Conservation (phyloP, 768 basidiomycete species). For the Pleurotus tuoliensis region DNA sequence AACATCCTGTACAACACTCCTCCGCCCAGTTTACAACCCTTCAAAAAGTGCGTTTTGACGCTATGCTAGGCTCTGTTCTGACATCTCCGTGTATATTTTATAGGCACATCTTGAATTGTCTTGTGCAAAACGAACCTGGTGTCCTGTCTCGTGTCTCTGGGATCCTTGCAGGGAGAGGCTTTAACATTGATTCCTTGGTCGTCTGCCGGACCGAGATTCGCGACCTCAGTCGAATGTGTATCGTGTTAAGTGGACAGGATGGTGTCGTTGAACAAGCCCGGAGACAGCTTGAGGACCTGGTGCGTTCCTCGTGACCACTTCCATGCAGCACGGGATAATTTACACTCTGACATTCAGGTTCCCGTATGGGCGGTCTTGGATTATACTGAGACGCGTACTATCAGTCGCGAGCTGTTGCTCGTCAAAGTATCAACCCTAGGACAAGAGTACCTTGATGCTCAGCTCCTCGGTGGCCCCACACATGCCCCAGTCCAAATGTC, state of each 20-base stretch:
- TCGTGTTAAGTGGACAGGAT: conserved; percentile 94
- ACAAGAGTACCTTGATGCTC: conserved; percentile 93
- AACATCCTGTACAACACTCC: conserved; percentile 98
- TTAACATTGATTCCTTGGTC: conserved; percentile 98
- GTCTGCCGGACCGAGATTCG: conserved; percentile 97
- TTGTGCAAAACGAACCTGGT: conserved; percentile 99
- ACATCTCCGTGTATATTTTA: conserved; percentile 12
- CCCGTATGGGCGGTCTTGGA: conserved; percentile 99
- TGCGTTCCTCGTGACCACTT: conserved; percentile 34
- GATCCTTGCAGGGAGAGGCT: conserved; percentile 93
- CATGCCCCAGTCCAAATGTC: conserved; percentile 62
- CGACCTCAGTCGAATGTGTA: conserved; percentile 96
- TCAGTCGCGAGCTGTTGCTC: conserved; percentile 90
- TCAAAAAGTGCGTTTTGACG: conserved; percentile 70
- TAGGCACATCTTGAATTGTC: conserved; percentile 94
- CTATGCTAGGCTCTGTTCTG: not conserved
- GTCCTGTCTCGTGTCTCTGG: conserved; percentile 98
- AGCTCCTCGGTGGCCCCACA: conserved; percentile 80
- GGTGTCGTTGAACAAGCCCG: conserved; percentile 97
- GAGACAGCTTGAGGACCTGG: conserved; percentile 93
- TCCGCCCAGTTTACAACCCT: conserved; percentile 86
- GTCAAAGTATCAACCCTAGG: conserved; percentile 97
- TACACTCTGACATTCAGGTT: conserved; percentile 49
- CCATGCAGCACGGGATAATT: not conserved
- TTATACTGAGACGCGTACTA: conserved; percentile 89